These are phyloP conservation scores for Trebouxia sp. DNA, from an alignment of 139 green algal genomes.

Conservation along the genomic window DNA sequence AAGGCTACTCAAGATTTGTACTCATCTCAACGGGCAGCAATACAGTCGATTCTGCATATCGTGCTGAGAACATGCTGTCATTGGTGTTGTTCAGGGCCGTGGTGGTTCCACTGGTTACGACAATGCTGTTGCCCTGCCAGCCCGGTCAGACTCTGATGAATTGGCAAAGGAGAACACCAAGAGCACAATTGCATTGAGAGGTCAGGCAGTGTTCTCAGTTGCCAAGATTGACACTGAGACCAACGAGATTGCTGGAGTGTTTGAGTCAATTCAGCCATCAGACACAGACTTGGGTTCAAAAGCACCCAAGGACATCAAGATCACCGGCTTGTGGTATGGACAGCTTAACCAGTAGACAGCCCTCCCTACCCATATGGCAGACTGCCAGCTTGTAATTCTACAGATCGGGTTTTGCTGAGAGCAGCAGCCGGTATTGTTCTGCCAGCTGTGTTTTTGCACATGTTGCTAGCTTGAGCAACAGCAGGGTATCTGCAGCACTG, in stretches of 20 bases:
- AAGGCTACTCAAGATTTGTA: no score
- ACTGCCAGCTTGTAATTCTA: background rate
- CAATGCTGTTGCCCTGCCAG: slow-evolving; percentile 95
- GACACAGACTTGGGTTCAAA: slow-evolving; percentile 99
- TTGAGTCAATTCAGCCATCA: slow-evolving; percentile 98
- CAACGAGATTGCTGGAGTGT: slow-evolving; percentile 97
- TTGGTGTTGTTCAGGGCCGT: slow-evolving; percentile 78
- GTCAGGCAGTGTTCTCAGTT: slow-evolving; percentile 90
- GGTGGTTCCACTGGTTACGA: slow-evolving; percentile 96
- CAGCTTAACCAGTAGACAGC: slow-evolving; percentile 53
- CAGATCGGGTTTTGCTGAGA: background rate
- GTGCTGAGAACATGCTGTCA: background rate
- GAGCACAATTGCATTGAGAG: slow-evolving; percentile 80
- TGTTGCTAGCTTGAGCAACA: background rate
- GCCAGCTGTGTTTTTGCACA: background rate
- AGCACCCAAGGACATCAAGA: slow-evolving; percentile 99
- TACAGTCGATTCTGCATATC: no score
- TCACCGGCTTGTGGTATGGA: slow-evolving; percentile 94
- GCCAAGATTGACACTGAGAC: slow-evolving; percentile 88
- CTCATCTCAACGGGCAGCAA: no score
- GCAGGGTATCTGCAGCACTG: background rate
- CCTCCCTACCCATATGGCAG: background rate
- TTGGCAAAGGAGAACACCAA: slow-evolving; percentile 97
- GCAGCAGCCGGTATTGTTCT: background rate
- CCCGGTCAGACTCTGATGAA: slow-evolving; percentile 82